A percentile compares a stretch with the other conserved stretches of the same genome.
phyloP scores from a whole-genome alignment of 306 rosid genomes.

The Cicer yamashitae region DNA sequence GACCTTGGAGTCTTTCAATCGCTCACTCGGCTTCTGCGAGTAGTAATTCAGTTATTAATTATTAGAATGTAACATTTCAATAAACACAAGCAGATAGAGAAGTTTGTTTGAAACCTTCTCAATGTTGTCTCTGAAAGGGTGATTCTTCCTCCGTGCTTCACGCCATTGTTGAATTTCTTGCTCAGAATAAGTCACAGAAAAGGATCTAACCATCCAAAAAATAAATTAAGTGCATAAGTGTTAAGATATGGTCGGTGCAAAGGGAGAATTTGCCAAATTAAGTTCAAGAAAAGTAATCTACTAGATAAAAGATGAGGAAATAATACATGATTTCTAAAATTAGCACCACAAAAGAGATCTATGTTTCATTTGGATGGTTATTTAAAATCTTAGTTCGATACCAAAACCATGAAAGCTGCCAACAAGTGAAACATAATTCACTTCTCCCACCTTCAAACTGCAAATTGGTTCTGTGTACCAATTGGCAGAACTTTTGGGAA shows the following conservation, averaged over 20 bases:
- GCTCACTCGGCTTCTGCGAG: conserved; percentile 61
- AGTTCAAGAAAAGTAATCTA: not conserved
- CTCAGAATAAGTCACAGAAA: conserved; percentile 58
- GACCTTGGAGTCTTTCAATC: conserved; percentile 39
- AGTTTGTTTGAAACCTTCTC: conserved; percentile 63
- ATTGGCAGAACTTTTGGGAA: not conserved
- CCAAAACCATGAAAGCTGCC: conserved; percentile 12
- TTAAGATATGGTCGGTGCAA: not conserved
- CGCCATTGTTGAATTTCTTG: conserved; percentile 88
- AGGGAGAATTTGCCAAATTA: conserved; percentile 26
- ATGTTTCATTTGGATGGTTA: conserved; percentile 25
- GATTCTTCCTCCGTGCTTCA: conserved; percentile 80
- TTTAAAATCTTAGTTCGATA: not conserved
- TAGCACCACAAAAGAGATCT: conserved; percentile 22
- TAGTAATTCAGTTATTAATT: conserved; percentile 35
- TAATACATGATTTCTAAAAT: conserved; percentile 6
- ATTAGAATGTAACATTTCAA: conserved; percentile 48
- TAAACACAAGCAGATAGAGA: conserved; percentile 21
- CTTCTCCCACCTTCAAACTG: not conserved
- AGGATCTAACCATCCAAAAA: conserved; percentile 56
- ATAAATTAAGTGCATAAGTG: conserved; percentile 9
- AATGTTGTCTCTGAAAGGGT: conserved; percentile 59
- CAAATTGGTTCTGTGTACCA: not conserved
- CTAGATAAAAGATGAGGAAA: conserved; percentile 30
- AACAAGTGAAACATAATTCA: not conserved